Percentiles rank a stretch among this genome's conserved stretches.
phyloP scores from a whole-genome alignment of 2,329 filamentous ascomycete genomes.

The Aspergillus brasiliensis region DNA sequence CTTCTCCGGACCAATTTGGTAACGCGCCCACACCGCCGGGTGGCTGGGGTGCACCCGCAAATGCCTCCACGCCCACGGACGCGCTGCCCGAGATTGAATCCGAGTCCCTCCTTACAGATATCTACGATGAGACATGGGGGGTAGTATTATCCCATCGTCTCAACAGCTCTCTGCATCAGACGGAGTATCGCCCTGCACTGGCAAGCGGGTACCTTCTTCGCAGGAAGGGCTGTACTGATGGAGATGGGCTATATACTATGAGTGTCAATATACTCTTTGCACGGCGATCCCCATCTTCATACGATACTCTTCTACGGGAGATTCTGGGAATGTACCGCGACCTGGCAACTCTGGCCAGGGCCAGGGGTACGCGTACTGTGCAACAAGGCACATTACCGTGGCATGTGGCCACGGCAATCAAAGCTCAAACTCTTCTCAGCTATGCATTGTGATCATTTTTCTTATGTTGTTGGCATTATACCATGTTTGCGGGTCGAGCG shows the following conservation, averaged over 20 bases:
- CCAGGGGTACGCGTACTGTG: constrained; percentile 45
- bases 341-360: constrained; percentile 45
- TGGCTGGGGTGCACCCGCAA: constrained; percentile 37
- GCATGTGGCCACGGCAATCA: constrained; percentile 50
- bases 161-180: constrained; percentile 44
- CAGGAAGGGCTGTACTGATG: constrained; percentile 43
- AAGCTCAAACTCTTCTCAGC: constrained; percentile 45
- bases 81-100: constrained; percentile 50
- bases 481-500: constrained; percentile 8
- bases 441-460: constrained; percentile 39
- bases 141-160: constrained; percentile 56
- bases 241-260: constrained; percentile 45
- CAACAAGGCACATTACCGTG: constrained; percentile 48
- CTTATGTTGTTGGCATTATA: constrained; percentile 10
- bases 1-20: constrained; percentile 47
- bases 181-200: constrained; percentile 46
- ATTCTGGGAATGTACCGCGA: constrained; percentile 49
- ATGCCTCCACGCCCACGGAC: constrained; percentile 38
- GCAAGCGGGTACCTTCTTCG: constrained; percentile 52
- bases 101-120: constrained; percentile 60
- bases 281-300: constrained; percentile 29
- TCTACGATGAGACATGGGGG: constrained; percentile 62
- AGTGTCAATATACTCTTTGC: constrained; percentile 46
- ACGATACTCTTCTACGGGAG: constrained; percentile 44
- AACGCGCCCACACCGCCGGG: constrained; percentile 42